phyloP scores from a whole-genome alignment of 2,329 filamentous ascomycete species.

The Tolypocladium pustulatum region DNA sequence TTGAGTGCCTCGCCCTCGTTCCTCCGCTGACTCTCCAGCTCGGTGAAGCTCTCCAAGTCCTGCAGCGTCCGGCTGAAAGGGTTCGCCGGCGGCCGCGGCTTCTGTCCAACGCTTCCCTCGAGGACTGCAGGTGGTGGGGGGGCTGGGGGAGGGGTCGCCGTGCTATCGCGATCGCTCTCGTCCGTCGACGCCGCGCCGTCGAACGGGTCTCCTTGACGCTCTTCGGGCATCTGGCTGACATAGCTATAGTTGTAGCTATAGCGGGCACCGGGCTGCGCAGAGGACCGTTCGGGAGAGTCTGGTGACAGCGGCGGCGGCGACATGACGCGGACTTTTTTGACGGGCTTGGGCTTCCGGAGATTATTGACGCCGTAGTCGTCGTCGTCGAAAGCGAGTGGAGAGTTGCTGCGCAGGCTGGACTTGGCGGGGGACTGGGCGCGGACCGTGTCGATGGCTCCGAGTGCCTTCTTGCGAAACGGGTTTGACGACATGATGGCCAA shows the following conservation, averaged over 20 bases:
- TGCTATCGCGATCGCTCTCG: constrained; percentile 16
- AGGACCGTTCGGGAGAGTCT: constrained; percentile 32
- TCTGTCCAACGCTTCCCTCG: not conserved
- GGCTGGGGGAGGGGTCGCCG: constrained; percentile 13
- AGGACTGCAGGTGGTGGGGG: not conserved
- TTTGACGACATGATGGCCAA: constrained; percentile 11
- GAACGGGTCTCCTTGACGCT: constrained; percentile 19
- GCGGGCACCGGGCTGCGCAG: constrained; percentile 11
- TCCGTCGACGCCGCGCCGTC: constrained; percentile 13
- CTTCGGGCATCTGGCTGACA: not conserved
- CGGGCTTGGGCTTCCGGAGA: constrained; percentile 37
- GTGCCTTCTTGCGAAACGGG: constrained; percentile 12
- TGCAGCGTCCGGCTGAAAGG: constrained; percentile 46
- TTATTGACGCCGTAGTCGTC: constrained; percentile 4
- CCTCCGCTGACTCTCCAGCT: constrained; percentile 18
- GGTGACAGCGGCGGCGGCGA: constrained; percentile 52
- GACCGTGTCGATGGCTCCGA: constrained; percentile 7
- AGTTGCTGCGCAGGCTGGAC: constrained; percentile 8
- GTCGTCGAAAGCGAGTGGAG: constrained; percentile 3
- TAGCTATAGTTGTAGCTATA: not conserved
- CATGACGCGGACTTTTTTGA: constrained; percentile 58
- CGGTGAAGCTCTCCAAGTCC: constrained; percentile 32
- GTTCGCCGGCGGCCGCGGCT: constrained; percentile 17
- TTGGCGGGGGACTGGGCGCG: constrained; percentile 8
- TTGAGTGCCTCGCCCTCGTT: constrained; percentile 21